Percentiles rank a stretch among this genome's conserved stretches.
Evolutionary conservation across 305 asterid species (phyloP).

Genomic region (Fraxinus platypoda): DNA sequence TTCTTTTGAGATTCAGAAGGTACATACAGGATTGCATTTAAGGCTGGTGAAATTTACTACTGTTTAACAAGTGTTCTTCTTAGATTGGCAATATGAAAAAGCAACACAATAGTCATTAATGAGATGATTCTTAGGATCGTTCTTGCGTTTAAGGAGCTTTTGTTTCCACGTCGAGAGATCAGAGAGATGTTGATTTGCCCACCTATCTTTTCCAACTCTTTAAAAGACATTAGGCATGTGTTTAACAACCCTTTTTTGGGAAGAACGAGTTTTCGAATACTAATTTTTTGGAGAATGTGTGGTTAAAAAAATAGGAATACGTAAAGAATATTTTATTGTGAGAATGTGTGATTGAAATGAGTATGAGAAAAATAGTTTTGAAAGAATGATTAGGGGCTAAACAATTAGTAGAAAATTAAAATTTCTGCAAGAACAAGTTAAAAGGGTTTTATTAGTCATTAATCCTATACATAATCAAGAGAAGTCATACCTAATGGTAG

Average conservation of each 20-base stretch:
- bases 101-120: not conserved
- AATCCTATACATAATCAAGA: not conserved
- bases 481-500: slow-evolving; percentile 24
- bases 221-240: not conserved
- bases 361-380: too few species aligned
- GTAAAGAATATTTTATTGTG: too few species aligned
- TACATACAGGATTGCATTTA: slow-evolving; percentile 36
- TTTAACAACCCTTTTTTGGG: too few species aligned
- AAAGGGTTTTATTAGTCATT: not conserved
- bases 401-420: not conserved
- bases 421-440: not conserved
- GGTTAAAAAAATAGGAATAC: too few species aligned
- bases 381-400: too few species aligned
- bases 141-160: not conserved
- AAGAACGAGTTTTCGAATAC: too few species aligned
- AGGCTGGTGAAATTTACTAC: slow-evolving; percentile 16
- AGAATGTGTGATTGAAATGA: too few species aligned
- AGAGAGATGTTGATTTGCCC: not conserved
- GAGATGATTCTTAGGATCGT: not conserved
- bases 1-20: not conserved
- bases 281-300: too few species aligned
- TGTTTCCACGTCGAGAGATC: not conserved
- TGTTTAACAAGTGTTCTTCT: not conserved
- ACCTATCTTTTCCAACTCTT: slow-evolving; percentile 31
- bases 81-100: not conserved